Evolutionary conservation across 371 early-diverging fungal species (phyloP).

Genomic region (Basidiobolus meristosporus): DNA sequence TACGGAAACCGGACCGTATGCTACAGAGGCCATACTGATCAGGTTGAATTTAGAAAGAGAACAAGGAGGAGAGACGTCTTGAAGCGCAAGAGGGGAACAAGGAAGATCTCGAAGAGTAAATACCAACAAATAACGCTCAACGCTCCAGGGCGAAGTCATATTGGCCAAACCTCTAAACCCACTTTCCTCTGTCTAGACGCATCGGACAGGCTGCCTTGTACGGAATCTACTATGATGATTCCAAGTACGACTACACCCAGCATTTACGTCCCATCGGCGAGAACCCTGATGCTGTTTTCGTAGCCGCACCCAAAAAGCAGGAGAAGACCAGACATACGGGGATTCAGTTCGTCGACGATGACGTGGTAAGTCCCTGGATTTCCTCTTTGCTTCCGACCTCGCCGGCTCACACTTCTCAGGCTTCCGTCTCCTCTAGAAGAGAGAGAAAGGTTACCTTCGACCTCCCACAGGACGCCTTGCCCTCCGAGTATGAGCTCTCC

Average conservation of each 20-base stretch:
- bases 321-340: conserved; percentile 7
- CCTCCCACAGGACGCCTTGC: conserved; percentile 56
- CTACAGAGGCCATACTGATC: too few species aligned
- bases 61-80: too few species aligned
- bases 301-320: conserved; percentile 35
- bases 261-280: conserved; percentile 77
- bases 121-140: background rate
- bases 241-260: conserved; percentile 81
- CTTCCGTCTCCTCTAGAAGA: background rate
- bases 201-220: conserved; percentile 58
- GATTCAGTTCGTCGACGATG: conserved; percentile 4
- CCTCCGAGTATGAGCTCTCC: conserved; percentile 37
- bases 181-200: conserved; percentile 13
- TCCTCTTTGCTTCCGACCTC: background rate
- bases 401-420: background rate
- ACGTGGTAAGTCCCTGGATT: background rate
- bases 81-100: conserved; percentile 9
- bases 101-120: conserved; percentile 24
- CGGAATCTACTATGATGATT: conserved; percentile 77
- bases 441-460: conserved; percentile 10
- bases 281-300: conserved; percentile 50
- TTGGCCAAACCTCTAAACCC: too few species aligned
- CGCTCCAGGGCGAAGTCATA: too few species aligned
- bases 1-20: too few species aligned
- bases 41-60: too few species aligned